Evolutionary conservation across 371 early-diverging fungal genomes (phyloP), one percentile per base, ranked within the genome.

Genomic region (Syncephalastrum sp.): DNA sequence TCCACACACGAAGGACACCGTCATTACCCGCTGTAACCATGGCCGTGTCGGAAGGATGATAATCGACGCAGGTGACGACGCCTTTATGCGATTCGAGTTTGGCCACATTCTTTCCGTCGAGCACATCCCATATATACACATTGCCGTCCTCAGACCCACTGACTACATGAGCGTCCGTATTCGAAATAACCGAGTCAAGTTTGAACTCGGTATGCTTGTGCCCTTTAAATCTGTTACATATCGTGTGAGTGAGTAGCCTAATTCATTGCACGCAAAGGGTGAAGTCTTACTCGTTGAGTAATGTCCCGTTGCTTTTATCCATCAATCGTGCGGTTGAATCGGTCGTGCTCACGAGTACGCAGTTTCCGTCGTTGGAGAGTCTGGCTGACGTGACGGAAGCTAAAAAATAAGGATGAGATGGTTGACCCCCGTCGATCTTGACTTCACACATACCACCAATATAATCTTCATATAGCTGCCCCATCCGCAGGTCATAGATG

Each of bases 121-220:
- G 72, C 24, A 91, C 72, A 70, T 94, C 91, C 92, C 95, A 97
- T 48, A 90, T 76, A 61, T 82, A 83, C 3, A 96, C 84, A 43
- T 73, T 70, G n/a, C 94, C 95, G 60, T 95, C 93, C 64, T 97
- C 96, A 21, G 92, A 91, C 5, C 97, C 97, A 54, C 92, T 89
- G 42, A 93, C 75, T 2, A 92, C 91, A 62, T 84, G 65, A 0
- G 89, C 83, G 60, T 92, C 94, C 38, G 80, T 83, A 54, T 84
- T 82, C 29, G 85, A 75, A 5, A 95, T 68, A 16, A 82, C 74
- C 10, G 89, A 85, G 4, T 79, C 79, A 14, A 95, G 66, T 38
- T 90, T 84, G 64, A 92, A 95, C 48, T 86, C 70, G n/a, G 59
- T 67, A 57, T 94, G 92, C 51, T 72, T 75, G 68, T 95, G 96